Percentiles rank a stretch among this genome's conserved stretches.
phyloP scores from a whole-genome alignment of 768 basidiomycete species.

The Chalciporus piperatus region DNA sequence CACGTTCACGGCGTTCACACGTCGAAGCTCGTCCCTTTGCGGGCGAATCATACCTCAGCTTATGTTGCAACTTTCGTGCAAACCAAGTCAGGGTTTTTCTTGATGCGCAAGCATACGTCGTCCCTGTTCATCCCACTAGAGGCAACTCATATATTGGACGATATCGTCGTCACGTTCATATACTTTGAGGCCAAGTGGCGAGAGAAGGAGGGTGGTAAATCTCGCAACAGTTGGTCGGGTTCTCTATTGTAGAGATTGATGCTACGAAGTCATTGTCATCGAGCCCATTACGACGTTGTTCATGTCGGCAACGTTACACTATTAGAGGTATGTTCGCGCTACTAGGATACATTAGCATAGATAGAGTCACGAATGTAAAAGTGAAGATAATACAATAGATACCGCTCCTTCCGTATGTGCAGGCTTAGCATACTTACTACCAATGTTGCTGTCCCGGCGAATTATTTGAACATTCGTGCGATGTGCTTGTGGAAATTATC shows the following conservation, averaged over 20 bases:
- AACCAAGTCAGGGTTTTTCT: conserved; percentile 11
- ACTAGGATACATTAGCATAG: not conserved
- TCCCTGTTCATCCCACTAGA: conserved; percentile 29
- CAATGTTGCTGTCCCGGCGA: not conserved
- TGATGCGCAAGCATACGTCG: conserved; percentile 15
- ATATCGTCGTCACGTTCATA: conserved; percentile 36
- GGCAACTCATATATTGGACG: conserved; percentile 31
- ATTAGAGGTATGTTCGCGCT: not conserved
- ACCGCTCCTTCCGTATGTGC: not conserved
- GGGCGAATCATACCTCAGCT: not conserved
- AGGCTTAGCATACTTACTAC: not conserved
- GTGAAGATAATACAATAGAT: not conserved
- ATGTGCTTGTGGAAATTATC: conserved; percentile 10
- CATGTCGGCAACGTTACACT: not conserved
- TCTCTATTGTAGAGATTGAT: not conserved
- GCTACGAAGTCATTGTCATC: too few relatives aligned
- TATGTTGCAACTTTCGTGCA: conserved; percentile 29
- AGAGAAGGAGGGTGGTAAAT: conserved; percentile 19
- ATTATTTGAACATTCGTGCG: conserved; percentile 10
- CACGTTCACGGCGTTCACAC: not conserved
- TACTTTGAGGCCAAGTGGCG: conserved; percentile 33
- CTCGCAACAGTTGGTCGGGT: conserved; percentile 8
- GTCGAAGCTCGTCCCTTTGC: conserved; percentile 26
- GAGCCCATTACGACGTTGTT: not conserved
- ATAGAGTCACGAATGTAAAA: not conserved